Evolutionary conservation across 257 asterid genomes (phyloP).

Genomic region (Gynochthodes officinalis): DNA sequence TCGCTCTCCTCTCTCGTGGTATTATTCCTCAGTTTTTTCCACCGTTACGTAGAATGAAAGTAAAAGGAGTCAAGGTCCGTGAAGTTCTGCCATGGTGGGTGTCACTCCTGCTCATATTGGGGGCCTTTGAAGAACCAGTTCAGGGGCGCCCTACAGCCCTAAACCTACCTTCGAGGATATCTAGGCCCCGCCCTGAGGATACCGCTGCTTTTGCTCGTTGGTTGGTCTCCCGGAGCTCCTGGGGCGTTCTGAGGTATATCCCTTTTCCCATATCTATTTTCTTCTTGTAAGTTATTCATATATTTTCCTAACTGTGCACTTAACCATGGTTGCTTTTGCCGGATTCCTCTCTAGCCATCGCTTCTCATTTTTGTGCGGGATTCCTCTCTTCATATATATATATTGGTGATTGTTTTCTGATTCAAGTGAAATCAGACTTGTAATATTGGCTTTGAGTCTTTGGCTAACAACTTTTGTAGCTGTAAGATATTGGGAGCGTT

Average conservation of each 20-base stretch:
- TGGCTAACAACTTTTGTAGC: not conserved
- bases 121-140: slow-evolving; percentile 31
- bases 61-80: not conserved
- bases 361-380: no score
- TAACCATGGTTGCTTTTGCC: no score
- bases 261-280: not conserved
- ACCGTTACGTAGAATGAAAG: not conserved
- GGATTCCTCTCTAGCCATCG: no score
- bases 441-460: no score
- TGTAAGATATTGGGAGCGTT: not conserved
- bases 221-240: slow-evolving; percentile 78
- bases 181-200: slow-evolving; percentile 59
- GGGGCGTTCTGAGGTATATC: slow-evolving; percentile 79
- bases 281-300: not conserved
- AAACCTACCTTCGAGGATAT: slow-evolving; percentile 15
- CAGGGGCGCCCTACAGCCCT: slow-evolving; percentile 45
- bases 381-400: no score
- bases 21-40: no score
- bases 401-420: not conserved
- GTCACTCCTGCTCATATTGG: slow-evolving; percentile 22
- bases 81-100: slow-evolving; percentile 13
- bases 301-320: no score
- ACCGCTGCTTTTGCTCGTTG: slow-evolving; percentile 80
- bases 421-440: not conserved
- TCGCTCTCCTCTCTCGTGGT: no score